Evolutionary conservation across 2,329 filamentous ascomycete species (phyloP).

Genomic region (Pseudogymnoascus sp.): DNA sequence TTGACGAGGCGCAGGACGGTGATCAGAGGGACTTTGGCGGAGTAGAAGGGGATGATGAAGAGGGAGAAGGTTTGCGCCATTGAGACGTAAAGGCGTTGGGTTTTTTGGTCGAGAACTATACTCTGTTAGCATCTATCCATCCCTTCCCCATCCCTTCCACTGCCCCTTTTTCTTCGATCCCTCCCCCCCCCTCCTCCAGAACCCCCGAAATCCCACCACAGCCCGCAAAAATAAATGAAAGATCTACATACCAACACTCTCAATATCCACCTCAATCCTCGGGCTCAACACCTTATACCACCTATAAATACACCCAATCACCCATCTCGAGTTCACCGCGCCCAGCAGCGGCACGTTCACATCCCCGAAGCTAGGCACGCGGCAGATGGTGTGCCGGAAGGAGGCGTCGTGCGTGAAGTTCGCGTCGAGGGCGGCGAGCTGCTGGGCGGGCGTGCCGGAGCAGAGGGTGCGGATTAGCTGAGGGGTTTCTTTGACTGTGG

Average conservation of each 20-base stretch:
- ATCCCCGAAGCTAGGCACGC: slow-evolving; percentile 49
- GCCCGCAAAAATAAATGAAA: background rate
- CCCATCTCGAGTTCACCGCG: slow-evolving; percentile 52
- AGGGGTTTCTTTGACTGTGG: slow-evolving; percentile 49
- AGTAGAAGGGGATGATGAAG: slow-evolving; percentile 70
- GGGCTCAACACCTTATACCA: slow-evolving; percentile 84
- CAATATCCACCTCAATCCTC: slow-evolving; percentile 57
- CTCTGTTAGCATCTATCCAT: background rate
- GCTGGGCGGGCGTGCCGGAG: slow-evolving; percentile 57
- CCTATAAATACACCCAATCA: slow-evolving; percentile 63
- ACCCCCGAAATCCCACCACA: background rate
- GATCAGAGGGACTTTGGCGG: slow-evolving; percentile 57
- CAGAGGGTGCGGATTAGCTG: slow-evolving; percentile 60
- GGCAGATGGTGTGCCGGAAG: slow-evolving; percentile 73
- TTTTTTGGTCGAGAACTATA: slow-evolving; percentile 58
- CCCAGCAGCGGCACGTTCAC: slow-evolving; percentile 35
- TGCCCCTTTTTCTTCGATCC: too few species aligned
- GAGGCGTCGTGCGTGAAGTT: slow-evolving; percentile 67
- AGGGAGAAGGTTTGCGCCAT: slow-evolving; percentile 69
- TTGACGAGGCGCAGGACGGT: slow-evolving; percentile 55
- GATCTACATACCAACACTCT: slow-evolving; percentile 42
- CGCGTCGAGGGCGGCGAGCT: slow-evolving; percentile 55
- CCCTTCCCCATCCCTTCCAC: background rate
- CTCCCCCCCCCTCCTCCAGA: background rate
- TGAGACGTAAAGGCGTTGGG: slow-evolving; percentile 62